These are phyloP conservation scores for Ambrosiella beaveri DNA, from an alignment of 2,329 filamentous ascomycete genomes.

Conservation along the genomic window DNA sequence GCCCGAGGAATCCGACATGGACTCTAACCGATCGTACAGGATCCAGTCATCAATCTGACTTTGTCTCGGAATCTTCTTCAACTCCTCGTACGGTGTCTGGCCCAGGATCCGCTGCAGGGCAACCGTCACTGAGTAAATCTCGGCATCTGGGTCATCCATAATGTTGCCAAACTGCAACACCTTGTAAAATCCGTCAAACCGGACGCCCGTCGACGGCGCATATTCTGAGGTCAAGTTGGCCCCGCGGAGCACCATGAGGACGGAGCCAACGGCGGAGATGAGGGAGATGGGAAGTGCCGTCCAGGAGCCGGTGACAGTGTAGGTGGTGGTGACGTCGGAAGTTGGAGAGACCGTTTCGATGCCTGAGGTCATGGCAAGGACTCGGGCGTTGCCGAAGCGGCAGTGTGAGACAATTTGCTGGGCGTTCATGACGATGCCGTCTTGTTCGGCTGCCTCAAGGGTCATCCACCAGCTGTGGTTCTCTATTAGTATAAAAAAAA, in stretches of 20 bases:
- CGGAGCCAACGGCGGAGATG: slow-evolving; percentile 30
- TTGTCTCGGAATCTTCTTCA: slow-evolving; percentile 31
- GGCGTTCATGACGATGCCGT: slow-evolving; percentile 33
- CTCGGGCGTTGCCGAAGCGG: slow-evolving; percentile 25
- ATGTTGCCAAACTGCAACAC: slow-evolving; percentile 31
- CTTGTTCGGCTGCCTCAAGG: slow-evolving; percentile 35
- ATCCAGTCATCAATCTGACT: slow-evolving; percentile 40
- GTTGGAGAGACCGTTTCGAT: slow-evolving; percentile 26
- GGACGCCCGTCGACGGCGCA: slow-evolving; percentile 33
- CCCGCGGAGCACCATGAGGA: slow-evolving; percentile 36
- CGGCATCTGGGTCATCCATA: neutral
- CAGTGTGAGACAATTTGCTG: slow-evolving; percentile 29
- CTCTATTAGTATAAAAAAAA: slow-evolving; percentile 1
- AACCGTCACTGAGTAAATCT: slow-evolving; percentile 23
- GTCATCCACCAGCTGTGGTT: slow-evolving; percentile 38
- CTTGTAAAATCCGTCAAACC: slow-evolving; percentile 42
- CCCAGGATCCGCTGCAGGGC: slow-evolving; percentile 27
- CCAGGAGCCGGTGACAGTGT: slow-evolving; percentile 27
- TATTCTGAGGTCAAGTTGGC: slow-evolving; percentile 31
- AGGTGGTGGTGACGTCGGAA: slow-evolving; percentile 21
- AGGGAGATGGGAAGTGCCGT: slow-evolving; percentile 31
- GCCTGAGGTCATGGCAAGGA: slow-evolving; percentile 35
- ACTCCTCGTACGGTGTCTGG: slow-evolving; percentile 26
- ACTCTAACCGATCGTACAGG: slow-evolving; percentile 30
- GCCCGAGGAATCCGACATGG: slow-evolving; percentile 16